Evolutionary conservation across 179 eudicot species (phyloP).

Genomic region (Nepenthes alata): DNA sequence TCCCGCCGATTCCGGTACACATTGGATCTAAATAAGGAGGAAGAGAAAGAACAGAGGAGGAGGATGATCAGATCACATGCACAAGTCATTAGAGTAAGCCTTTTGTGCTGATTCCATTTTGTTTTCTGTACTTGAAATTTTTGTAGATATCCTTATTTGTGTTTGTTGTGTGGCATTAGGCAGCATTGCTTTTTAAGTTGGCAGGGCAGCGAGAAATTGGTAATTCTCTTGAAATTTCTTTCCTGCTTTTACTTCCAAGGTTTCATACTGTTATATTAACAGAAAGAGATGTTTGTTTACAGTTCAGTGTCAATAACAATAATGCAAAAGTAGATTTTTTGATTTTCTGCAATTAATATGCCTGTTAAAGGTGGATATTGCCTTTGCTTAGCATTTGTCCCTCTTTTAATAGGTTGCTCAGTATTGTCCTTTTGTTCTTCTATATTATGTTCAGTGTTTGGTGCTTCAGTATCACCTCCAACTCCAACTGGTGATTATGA

Average conservation of each 20-base stretch:
- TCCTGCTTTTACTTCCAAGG: background rate
- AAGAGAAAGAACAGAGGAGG: slow-evolving; percentile 62
- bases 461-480: slow-evolving; percentile 41
- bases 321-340: background rate
- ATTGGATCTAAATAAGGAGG: slow-evolving; percentile 62
- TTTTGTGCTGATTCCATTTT: background rate
- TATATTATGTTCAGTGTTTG: slow-evolving; percentile 22
- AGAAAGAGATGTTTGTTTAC: background rate
- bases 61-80: slow-evolving; percentile 94
- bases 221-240: slow-evolving; percentile 11
- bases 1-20: slow-evolving; percentile 91
- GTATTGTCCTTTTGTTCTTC: slow-evolving; percentile 1
- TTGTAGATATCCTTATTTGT: slow-evolving; percentile 6
- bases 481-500: slow-evolving; percentile 44
- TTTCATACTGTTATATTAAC: background rate
- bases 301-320: background rate
- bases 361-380: background rate
- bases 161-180: slow-evolving; percentile 29
- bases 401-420: background rate
- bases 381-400: background rate
- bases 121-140: no score
- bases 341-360: background rate
- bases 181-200: slow-evolving; percentile 86
- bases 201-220: slow-evolving; percentile 83
- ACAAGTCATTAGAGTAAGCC: slow-evolving; percentile 75